Evolutionary conservation across 768 basidiomycete genomes (phyloP).

Genomic region (Termitomyces sp.): DNA sequence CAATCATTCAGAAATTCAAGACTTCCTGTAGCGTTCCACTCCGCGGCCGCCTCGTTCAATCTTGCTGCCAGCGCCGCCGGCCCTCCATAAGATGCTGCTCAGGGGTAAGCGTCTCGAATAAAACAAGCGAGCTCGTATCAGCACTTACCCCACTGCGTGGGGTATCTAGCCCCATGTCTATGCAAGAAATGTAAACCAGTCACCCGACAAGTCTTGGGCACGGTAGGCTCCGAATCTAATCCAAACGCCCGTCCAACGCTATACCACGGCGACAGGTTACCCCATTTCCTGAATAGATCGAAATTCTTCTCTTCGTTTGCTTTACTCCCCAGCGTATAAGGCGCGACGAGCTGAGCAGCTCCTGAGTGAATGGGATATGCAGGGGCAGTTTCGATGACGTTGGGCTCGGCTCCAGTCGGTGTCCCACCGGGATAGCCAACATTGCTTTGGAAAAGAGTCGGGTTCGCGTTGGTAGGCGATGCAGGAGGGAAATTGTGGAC

Average conservation of each 20-base stretch:
- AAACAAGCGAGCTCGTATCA: background rate
- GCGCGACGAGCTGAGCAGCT: conserved; percentile 57
- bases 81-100: conserved; percentile 53
- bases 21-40: conserved; percentile 61
- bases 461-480: conserved; percentile 65
- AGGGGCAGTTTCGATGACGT: conserved; percentile 66
- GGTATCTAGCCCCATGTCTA: conserved; percentile 74
- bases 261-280: conserved; percentile 84
- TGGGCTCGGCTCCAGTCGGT: conserved; percentile 76
- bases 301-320: conserved; percentile 31
- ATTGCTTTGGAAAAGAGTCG: conserved; percentile 68
- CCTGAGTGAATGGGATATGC: conserved; percentile 75
- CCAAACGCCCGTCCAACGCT: conserved; percentile 68
- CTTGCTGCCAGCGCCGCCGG: conserved; percentile 52
- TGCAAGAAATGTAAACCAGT: conserved; percentile 78
- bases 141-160: conserved; percentile 56
- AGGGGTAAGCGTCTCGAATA: background rate
- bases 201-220: conserved; percentile 63
- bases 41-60: conserved; percentile 44
- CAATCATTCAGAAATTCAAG: conserved; percentile 79
- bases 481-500: conserved; percentile 67
- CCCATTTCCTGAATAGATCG: conserved; percentile 74
- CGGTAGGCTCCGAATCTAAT: conserved; percentile 61
- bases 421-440: conserved; percentile 77
- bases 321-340: conserved; percentile 25